A percentile compares a stretch with the other conserved stretches of the same genome.
These are phyloP conservation scores for Backusella circina DNA, from an alignment of 192 early-diverging fungal genomes.

Conservation along the genomic window DNA sequence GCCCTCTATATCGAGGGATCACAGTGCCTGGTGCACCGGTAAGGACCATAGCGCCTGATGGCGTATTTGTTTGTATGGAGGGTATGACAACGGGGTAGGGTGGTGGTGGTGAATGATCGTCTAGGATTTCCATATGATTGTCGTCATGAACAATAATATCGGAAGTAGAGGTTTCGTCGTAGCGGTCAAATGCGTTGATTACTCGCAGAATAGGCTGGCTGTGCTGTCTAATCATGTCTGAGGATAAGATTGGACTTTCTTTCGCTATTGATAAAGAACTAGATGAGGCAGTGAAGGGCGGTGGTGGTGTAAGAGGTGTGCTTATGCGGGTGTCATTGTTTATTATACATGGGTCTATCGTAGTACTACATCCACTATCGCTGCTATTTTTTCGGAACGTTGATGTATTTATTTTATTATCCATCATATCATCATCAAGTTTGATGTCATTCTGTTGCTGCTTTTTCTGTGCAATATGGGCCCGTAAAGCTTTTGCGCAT, in stretches of 20 bases:
- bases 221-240: neutral
- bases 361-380: neutral
- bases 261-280: neutral
- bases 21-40: neutral
- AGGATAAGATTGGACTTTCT: neutral
- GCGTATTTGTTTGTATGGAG: conserved; percentile 8
- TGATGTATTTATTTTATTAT: neutral
- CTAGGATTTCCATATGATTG: neutral
- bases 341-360: neutral
- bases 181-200: neutral
- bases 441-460: neutral
- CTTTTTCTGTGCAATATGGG: conserved; percentile 5
- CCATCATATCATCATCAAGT: neutral
- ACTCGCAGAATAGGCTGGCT: neutral
- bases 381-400: neutral
- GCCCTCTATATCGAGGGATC: neutral
- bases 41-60: neutral
- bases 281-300: neutral
- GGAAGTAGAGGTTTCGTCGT: neutral
- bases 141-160: neutral
- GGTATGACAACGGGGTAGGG: conserved; percentile 4
- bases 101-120: conserved; percentile 5
- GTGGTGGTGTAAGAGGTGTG: neutral
- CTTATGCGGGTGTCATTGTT: neutral
- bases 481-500: neutral